phyloP scores from a whole-genome alignment of 495 filamentous ascomycete species.

The Hypoxylon rickii region DNA sequence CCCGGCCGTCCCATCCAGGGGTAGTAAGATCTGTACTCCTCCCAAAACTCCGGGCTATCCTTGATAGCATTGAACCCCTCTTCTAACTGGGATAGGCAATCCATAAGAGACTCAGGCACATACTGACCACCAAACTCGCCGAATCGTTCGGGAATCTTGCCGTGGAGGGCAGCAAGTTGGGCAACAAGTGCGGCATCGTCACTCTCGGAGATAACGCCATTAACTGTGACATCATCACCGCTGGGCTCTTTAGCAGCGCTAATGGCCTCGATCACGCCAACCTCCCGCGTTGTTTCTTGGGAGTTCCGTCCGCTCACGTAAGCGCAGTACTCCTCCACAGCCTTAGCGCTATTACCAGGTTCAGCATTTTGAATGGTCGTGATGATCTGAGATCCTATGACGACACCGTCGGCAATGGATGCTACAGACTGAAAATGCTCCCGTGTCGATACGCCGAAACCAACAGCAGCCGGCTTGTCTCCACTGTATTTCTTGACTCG shows the following conservation, averaged over 20 bases:
- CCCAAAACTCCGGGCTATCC: constrained; percentile 91
- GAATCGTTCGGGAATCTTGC: constrained; percentile 78
- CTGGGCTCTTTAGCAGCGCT: constrained; percentile 56
- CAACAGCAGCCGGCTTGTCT: constrained; percentile 85
- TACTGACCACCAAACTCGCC: constrained; percentile 99
- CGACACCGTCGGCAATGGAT: constrained; percentile 86
- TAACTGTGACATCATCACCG: constrained; percentile 57
- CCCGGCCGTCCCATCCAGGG: constrained; percentile 96
- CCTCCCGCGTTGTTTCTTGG: constrained; percentile 57
- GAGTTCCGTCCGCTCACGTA: constrained; percentile 69
- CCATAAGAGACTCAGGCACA: constrained; percentile 96
- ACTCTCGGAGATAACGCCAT: constrained; percentile 58
- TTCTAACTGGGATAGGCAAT: constrained; percentile 90
- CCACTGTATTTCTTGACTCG: constrained; percentile 93
- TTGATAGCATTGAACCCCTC: constrained; percentile 84
- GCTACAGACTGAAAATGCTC: constrained; percentile 91
- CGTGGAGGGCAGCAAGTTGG: constrained; percentile 51
- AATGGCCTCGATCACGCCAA: constrained; percentile 68
- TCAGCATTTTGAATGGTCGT: constrained; percentile 74
- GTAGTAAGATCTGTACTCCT: constrained; percentile 95
- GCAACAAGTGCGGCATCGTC: constrained; percentile 49
- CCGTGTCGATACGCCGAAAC: constrained; percentile 93
- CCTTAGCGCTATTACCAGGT: constrained; percentile 69
- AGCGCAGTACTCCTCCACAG: constrained; percentile 84
- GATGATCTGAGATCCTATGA: constrained; percentile 96